Evolutionary conservation across 2,329 filamentous ascomycete species (phyloP).

Genomic region (Diaporthe amygdali): DNA sequence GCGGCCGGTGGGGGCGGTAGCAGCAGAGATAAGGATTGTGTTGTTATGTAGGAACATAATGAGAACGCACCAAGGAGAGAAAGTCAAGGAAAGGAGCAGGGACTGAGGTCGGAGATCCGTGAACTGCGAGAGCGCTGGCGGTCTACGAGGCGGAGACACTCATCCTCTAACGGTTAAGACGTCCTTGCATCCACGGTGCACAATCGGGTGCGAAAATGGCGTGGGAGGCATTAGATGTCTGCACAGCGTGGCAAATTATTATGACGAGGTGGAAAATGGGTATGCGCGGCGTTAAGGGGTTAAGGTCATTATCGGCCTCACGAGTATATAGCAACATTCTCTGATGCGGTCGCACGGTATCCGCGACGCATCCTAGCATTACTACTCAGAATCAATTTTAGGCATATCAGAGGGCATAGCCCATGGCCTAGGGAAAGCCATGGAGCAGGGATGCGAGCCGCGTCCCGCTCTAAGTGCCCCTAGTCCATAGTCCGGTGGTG

Average conservation of each 20-base stretch:
- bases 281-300: slow-evolving; percentile 3
- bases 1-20: slow-evolving; percentile 28
- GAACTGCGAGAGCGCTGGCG: background rate
- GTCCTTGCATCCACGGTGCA: background rate
- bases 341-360: background rate
- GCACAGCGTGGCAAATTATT: background rate
- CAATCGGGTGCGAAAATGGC: background rate
- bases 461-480: background rate
- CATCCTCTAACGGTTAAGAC: background rate
- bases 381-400: background rate
- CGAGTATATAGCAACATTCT: background rate
- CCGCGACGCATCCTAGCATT: background rate
- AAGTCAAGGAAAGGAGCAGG: background rate
- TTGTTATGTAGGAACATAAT: slow-evolving; percentile 48
- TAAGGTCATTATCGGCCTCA: background rate
- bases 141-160: background rate
- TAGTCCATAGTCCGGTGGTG: background rate
- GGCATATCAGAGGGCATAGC: background rate
- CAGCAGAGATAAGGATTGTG: slow-evolving; percentile 44
- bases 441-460: background rate
- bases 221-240: background rate
- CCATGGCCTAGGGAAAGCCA: background rate
- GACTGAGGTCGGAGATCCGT: background rate
- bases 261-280: background rate
- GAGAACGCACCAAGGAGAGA: background rate